Evolutionary conservation across 2,329 filamentous ascomycete genomes (phyloP).

Genomic region (Trichophyton mentagrophytes): DNA sequence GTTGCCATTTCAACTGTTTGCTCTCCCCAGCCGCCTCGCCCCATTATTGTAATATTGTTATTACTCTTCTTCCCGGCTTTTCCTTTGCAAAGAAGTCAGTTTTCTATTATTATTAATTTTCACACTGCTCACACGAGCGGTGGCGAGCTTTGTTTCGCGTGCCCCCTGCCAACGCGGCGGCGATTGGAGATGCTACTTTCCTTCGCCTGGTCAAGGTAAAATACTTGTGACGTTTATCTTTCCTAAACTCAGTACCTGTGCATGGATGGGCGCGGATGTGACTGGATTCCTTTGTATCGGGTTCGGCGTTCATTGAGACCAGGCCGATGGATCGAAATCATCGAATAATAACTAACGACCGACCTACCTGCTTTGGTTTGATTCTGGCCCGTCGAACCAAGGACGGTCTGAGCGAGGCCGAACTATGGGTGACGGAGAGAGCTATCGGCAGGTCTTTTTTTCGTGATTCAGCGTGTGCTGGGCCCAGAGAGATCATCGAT

Average conservation of each 20-base stretch:
- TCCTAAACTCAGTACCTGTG: neutral
- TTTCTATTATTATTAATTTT: neutral
- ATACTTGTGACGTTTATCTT: neutral
- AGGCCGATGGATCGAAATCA: neutral
- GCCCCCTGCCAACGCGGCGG: neutral
- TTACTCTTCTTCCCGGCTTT: too few species aligned
- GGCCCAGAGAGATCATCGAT: neutral
- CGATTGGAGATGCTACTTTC: neutral
- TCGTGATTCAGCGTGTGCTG: neutral
- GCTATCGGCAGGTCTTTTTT: too few species aligned
- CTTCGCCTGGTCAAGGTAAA: neutral
- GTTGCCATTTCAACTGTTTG: neutral
- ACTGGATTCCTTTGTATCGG: slow-evolving; percentile 3
- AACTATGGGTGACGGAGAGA: too few species aligned
- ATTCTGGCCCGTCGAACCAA: too few species aligned
- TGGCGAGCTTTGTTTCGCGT: slow-evolving; percentile 2
- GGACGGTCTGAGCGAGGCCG: too few species aligned
- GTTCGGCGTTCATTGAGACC: neutral
- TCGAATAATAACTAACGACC: neutral
- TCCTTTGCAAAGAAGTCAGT: neutral
- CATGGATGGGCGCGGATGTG: neutral
- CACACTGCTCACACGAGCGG: neutral
- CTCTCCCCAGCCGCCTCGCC: neutral
- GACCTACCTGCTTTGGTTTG: neutral
- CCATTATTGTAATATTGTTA: neutral